These are phyloP conservation scores for Juncus effusus DNA, from an alignment of 176 grass and related monocot species.

Conservation along the genomic window DNA sequence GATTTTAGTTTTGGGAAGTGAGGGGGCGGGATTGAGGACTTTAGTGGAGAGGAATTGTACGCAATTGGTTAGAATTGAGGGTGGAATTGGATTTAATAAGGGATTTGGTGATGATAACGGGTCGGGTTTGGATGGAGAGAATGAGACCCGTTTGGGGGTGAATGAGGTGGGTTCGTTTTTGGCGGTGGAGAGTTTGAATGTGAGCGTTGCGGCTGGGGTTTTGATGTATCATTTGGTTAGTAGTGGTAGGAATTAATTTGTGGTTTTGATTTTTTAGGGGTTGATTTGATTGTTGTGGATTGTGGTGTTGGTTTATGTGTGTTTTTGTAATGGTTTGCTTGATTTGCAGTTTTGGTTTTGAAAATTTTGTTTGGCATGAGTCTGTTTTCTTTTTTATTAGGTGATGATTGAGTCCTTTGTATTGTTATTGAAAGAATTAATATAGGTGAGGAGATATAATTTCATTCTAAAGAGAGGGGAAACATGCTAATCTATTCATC, in stretches of 20 bases:
- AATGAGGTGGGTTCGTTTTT: constrained; percentile 62
- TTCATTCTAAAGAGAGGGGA: no score
- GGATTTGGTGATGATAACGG: constrained; percentile 27
- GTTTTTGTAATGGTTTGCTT: constrained; percentile 18
- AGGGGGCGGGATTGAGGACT: constrained; percentile 78
- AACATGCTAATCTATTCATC: no score
- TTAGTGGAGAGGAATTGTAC: constrained; percentile 90
- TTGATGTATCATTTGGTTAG: constrained; percentile 82
- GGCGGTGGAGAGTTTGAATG: constrained; percentile 98
- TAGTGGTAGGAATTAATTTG: constrained; percentile 15
- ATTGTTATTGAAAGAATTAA: no score
- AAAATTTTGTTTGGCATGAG: not conserved
- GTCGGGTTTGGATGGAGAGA: constrained; percentile 39
- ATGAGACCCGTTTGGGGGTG: not conserved
- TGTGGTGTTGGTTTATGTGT: not conserved
- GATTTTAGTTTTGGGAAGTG: constrained; percentile 95
- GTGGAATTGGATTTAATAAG: constrained; percentile 36
- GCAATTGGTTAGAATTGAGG: constrained; percentile 74
- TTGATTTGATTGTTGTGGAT: not conserved
- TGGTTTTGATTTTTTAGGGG: not conserved
- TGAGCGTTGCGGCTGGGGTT: constrained; percentile 93
- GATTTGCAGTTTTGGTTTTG: constrained; percentile 7
- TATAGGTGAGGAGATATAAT: no score
- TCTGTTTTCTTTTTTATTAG: no score
- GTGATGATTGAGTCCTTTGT: no score